A percentile compares a stretch with the other conserved stretches of the same genome.
These are phyloP conservation scores for Scutellaria minor DNA, from an alignment of 257 asterid species.

Conservation along the genomic window DNA sequence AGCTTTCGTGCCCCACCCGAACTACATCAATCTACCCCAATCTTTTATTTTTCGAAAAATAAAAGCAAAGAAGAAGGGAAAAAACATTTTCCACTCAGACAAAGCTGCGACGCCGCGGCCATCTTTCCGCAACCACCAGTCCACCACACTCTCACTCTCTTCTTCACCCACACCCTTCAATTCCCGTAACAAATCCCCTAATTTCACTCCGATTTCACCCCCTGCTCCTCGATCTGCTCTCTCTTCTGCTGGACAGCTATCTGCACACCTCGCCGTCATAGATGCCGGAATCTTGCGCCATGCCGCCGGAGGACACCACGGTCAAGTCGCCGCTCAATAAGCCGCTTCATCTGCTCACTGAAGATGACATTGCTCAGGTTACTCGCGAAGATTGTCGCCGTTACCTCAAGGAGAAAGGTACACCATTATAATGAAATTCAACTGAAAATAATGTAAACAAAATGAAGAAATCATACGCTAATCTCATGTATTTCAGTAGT, in stretches of 20 bases:
- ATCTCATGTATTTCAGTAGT: not conserved
- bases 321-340: constrained; percentile 81
- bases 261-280: constrained; percentile 35
- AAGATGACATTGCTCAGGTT: constrained; percentile 98
- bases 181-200: constrained; percentile 23
- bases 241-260: constrained; percentile 23
- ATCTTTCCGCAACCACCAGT: constrained; percentile 44
- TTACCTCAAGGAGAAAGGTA: constrained; percentile 93
- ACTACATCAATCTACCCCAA: not conserved
- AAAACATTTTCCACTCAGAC: constrained; percentile 30
- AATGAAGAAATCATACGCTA: constrained; percentile 29
- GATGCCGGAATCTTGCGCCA: constrained; percentile 55
- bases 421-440: not conserved
- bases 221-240: constrained; percentile 37
- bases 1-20: constrained; percentile 9
- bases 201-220: constrained; percentile 28
- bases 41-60: too few relatives aligned
- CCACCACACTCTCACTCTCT: constrained; percentile 41
- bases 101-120: constrained; percentile 66
- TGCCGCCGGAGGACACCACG: constrained; percentile 58
- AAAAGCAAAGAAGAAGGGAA: constrained; percentile 21
- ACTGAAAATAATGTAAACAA: not conserved
- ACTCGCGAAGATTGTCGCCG: constrained; percentile 99
- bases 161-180: constrained; percentile 21
- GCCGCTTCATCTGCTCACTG: constrained; percentile 89